phyloP scores from a whole-genome alignment of 495 filamentous ascomycete species.

The Pyrenopolyporus hunteri region DNA sequence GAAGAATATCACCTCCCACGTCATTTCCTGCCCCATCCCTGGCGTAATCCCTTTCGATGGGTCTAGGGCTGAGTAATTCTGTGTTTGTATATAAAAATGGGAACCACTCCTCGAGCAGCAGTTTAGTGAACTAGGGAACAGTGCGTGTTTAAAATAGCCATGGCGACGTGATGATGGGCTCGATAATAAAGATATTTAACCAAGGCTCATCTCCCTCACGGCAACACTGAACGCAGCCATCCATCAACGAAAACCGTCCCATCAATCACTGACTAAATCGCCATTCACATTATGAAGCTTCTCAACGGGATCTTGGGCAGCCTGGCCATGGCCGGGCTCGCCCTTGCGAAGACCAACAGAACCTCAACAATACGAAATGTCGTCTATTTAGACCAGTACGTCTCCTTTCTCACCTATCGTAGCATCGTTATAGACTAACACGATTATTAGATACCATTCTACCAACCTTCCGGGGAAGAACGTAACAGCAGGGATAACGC shows the following conservation, averaged over 20 bases:
- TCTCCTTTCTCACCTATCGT: not conserved
- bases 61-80: not conserved
- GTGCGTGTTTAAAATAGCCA: conserved; percentile 16
- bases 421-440: conserved; percentile 1
- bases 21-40: conserved; percentile 4
- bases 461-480: conserved; percentile 32
- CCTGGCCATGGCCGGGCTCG: conserved; percentile 38
- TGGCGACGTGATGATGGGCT: not conserved
- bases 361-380: conserved; percentile 10
- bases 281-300: conserved; percentile 16
- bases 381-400: conserved; percentile 32
- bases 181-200: too few relatives aligned
- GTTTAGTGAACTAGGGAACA: conserved; percentile 1
- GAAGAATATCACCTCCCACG: conserved; percentile 8
- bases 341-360: conserved; percentile 29
- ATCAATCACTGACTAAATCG: not conserved
- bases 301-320: conserved; percentile 6
- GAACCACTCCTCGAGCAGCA: not conserved
- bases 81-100: not conserved
- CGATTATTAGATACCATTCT: conserved; percentile 29
- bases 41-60: not conserved
- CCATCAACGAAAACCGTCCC: not conserved
- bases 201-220: too few relatives aligned
- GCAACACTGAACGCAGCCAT: conserved; percentile 1
- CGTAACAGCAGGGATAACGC: conserved; percentile 48